Base-by-base conservation (phyloP, 257 asterid genomes). In the Gardenia jasminoides region DNA sequence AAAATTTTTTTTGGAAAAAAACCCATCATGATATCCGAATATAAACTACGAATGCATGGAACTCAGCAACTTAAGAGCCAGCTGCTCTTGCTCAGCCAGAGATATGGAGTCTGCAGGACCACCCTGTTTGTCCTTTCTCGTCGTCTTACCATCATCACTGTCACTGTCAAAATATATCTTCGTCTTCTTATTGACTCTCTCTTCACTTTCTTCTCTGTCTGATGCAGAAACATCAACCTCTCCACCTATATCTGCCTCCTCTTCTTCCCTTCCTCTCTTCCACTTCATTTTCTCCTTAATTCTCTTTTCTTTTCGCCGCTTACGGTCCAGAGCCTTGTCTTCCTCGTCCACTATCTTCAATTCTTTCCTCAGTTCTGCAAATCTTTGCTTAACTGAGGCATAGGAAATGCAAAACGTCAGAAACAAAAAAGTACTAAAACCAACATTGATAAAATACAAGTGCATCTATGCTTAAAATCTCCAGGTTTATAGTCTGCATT, bases 61-160 rank as follows among this genome's bases (percentile, higher is more conserved):
- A 78, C 87, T 90, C 87, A 96, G 81, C 78, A 93, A 81, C 81
- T 92, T 89, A 46, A 96, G 95, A 70, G 99, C 99, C 80, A 93
- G 72, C 43, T 91, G 93, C 83, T 93, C 99, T 81, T 92, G 99
- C 87, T 93, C 97, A 43, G 93, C 92, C 79, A 96, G 78, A 59
- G 97, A 87, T 24, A 88, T 77, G 22, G 84, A 30, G 72, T 68
- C 88, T 4, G 84, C 69, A 10, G 20, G 73, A 12, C n/a, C 31
- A 64, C 79, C 85, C 16, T 31, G 67, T 58, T 50, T 81, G 65
- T 66, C 85, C 68, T 80, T 54, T 64, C 44, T 76, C 65, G 3
- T 64, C 76, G 56, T 73, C 70, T 81, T 80, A 13, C 62, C 85
- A 56, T 70, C 88, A 15, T 91, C 95, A 6, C 75, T 83, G 52